phyloP scores from a whole-genome alignment of 2,329 filamentous ascomycete species.

The Exophiala alcalophila region DNA sequence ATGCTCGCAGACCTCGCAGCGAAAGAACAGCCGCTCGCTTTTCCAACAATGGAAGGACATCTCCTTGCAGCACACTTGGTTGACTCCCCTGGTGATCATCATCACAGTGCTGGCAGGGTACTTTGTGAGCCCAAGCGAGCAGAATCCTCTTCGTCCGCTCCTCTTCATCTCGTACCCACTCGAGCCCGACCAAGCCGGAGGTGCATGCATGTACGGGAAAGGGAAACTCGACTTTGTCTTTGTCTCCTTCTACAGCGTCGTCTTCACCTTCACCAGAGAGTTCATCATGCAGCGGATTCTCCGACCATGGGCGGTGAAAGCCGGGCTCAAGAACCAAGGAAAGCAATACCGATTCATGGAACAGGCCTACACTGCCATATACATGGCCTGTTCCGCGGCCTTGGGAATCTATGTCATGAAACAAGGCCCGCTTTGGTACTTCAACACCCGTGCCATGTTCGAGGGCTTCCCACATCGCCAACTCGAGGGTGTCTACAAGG shows the following conservation, averaged over 20 bases:
- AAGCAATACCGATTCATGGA: slow-evolving; percentile 90
- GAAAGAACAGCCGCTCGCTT: slow-evolving; percentile 43
- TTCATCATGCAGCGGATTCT: slow-evolving; percentile 86
- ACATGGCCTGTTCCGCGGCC: slow-evolving; percentile 75
- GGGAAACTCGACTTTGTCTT: slow-evolving; percentile 75
- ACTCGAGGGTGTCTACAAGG: slow-evolving; percentile 75
- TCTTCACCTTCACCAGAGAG: slow-evolving; percentile 85
- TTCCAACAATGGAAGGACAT: slow-evolving; percentile 44
- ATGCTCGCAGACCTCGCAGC: slow-evolving; percentile 35
- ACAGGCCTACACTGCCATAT: slow-evolving; percentile 82
- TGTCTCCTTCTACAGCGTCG: slow-evolving; percentile 76
- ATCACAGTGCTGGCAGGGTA: slow-evolving; percentile 62
- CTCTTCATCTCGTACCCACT: slow-evolving; percentile 82
- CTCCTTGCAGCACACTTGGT: slow-evolving; percentile 49
- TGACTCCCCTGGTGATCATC: slow-evolving; percentile 65
- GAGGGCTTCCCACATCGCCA: slow-evolving; percentile 74
- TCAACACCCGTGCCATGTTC: slow-evolving; percentile 81
- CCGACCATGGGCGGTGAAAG: slow-evolving; percentile 65
- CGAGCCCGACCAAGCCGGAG: slow-evolving; percentile 48
- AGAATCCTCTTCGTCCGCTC: slow-evolving; percentile 71
- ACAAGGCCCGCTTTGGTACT: slow-evolving; percentile 70
- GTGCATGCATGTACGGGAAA: slow-evolving; percentile 69
- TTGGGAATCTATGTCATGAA: slow-evolving; percentile 82
- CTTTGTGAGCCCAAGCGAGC: slow-evolving; percentile 65
- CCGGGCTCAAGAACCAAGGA: slow-evolving; percentile 62